Evolutionary conservation across 345 rosid species (phyloP).

Genomic region (Syzygium aqueum): DNA sequence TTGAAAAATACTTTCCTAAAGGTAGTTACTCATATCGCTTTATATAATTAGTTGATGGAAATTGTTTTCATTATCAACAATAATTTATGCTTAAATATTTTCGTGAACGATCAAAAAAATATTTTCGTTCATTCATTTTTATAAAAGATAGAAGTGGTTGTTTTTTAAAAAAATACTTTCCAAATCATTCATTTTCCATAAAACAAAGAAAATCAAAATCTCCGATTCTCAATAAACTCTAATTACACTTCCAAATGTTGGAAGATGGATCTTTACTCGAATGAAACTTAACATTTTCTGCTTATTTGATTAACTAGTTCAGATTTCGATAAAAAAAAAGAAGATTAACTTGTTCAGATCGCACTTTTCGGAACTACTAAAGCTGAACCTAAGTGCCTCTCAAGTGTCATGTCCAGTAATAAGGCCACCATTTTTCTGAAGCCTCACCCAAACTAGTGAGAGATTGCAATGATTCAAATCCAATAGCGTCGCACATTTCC

Average conservation of each 20-base stretch:
- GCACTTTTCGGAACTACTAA: not conserved
- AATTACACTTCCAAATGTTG: not conserved
- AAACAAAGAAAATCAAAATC: too few relatives aligned
- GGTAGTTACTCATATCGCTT: too few relatives aligned
- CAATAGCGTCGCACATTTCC: not conserved
- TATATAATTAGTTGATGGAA: too few relatives aligned
- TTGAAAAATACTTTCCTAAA: too few relatives aligned
- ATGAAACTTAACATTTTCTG: not conserved
- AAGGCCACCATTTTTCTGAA: not conserved
- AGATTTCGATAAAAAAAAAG: too few relatives aligned
- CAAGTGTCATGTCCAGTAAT: not conserved
- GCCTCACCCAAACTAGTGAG: not conserved
- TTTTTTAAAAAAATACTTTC: too few relatives aligned
- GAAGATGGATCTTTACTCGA: not conserved
- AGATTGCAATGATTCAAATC: not conserved
- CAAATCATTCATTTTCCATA: too few relatives aligned
- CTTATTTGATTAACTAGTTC: not conserved
- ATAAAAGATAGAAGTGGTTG: too few relatives aligned
- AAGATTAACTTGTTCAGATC: not conserved
- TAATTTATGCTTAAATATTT: too few relatives aligned
- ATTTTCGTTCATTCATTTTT: too few relatives aligned
- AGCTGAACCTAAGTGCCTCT: not conserved
- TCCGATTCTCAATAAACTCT: not conserved
- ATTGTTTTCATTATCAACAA: too few relatives aligned
- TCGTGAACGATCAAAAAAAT: too few relatives aligned